A percentile compares a stretch with the other conserved stretches of the same genome.
Conservation (phyloP, 352 stramenopile species). For the Globisporangium heterothallicum region DNA sequence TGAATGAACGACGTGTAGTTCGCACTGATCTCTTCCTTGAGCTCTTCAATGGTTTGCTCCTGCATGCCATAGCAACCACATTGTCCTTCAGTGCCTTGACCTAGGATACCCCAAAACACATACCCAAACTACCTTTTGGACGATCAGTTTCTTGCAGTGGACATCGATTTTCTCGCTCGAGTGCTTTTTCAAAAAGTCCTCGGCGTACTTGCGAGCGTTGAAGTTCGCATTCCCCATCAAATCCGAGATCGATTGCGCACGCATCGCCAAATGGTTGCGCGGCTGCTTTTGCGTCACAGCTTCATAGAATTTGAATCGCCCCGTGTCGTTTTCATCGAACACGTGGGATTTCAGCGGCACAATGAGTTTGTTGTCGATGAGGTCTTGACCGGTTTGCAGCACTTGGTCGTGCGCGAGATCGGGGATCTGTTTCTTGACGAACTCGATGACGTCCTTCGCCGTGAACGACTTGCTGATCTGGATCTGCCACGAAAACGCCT, state of each 20-base stretch:
- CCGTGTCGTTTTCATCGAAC: conserved; percentile 52
- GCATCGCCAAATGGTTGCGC: conserved; percentile 66
- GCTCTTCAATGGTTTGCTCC: conserved; percentile 78
- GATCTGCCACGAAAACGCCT: conserved; percentile 55
- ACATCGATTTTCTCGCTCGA: conserved; percentile 67
- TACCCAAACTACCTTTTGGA: conserved; percentile 42
- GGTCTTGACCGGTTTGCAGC: conserved; percentile 51
- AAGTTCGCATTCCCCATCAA: conserved; percentile 71
- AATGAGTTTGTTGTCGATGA: conserved; percentile 70
- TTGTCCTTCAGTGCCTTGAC: too few relatives aligned
- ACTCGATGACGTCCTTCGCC: conserved; percentile 60
- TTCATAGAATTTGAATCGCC: conserved; percentile 64
- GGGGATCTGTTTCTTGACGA: conserved; percentile 42
- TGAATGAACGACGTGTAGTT: conserved; percentile 82
- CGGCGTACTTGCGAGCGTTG: conserved; percentile 64
- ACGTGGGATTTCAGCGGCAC: conserved; percentile 72
- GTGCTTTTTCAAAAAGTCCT: conserved; percentile 76
- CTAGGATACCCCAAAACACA: too few relatives aligned
- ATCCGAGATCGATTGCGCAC: conserved; percentile 67
- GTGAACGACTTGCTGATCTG: conserved; percentile 78
- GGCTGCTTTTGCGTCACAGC: conserved; percentile 36
- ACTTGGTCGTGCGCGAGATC: conserved; percentile 31
- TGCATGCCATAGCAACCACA: too few relatives aligned
- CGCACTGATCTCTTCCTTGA: conserved; percentile 78
- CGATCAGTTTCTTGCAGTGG: conserved; percentile 68